Evolutionary conservation across 176 grass and related monocot genomes (phyloP), one percentile per base, ranked within the genome.

Genomic region (Carex pumila): DNA sequence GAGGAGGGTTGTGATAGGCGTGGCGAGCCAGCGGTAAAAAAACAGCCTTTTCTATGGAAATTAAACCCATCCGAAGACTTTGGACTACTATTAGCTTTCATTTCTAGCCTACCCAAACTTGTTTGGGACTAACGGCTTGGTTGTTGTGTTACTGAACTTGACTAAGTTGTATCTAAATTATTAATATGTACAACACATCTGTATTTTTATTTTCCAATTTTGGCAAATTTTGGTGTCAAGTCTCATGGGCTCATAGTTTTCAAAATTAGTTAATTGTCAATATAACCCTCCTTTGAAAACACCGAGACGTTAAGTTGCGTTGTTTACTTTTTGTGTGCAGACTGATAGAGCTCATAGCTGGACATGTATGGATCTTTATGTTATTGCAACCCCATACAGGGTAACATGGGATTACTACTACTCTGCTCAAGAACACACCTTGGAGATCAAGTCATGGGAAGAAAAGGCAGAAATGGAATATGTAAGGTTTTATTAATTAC

Each of bases 341-440:
- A 96, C 91, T 71, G 87, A 85, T 86, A 88, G 72, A 58, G 88
- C 93, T 47, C 88, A 94, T 65, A 99, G 93, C 69, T 99, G 93
- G 97, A 88, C 97, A 18, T 99, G 93, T 80, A 99, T 96, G 97
- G 97, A 99, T 61, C 88, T 99, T 6, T 99, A 99, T 65, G 93
- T 99, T 32, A 96, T 94, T 80, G 91, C 91, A 79, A 96, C 93
- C 8, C 97, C 93, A 54, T 99, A 96, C 85, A 94, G 93, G 84
- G 89, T 99, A 92, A 86, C 73, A 73, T 99, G 97, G 93, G 93
- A 95, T 66, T 99, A 96, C 93, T 99, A 96, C 21, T 87, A 88
- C 63, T 64, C 87, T 30, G 85, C 91, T 6, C 87, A 71, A 3
- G 88, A 94, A 39, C 97, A 99, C 83, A 91, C 80, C 12, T 85